Conservation (phyloP, 2,329 filamentous ascomycete species). For the Rhinocladiella similis region DNA sequence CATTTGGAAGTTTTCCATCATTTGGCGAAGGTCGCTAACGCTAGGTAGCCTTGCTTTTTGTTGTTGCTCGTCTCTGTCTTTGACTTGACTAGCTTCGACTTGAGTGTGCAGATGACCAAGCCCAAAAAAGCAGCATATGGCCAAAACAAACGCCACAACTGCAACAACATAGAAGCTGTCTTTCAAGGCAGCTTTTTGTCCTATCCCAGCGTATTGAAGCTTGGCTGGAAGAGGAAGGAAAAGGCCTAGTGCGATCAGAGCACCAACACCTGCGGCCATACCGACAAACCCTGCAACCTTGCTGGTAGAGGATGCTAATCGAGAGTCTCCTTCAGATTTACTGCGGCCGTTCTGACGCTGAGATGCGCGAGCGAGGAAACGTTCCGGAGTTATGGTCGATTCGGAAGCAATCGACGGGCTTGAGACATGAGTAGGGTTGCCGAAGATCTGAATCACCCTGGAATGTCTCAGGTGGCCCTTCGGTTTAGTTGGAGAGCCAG, state of each 20-base stretch:
- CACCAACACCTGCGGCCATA: constrained; percentile 87
- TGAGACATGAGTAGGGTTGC: constrained; percentile 40
- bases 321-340: constrained; percentile 15
- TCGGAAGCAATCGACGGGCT: constrained; percentile 60
- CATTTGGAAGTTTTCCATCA: constrained; percentile 40
- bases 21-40: constrained; percentile 3
- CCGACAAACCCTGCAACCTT: constrained; percentile 86
- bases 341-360: constrained; percentile 11
- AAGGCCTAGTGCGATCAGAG: constrained; percentile 74
- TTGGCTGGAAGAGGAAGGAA: constrained; percentile 86
- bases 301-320: constrained; percentile 47
- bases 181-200: constrained; percentile 71
- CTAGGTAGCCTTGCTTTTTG: neutral
- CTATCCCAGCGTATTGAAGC: constrained; percentile 72
- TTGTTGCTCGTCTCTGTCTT: neutral
- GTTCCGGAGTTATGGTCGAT: constrained; percentile 57
- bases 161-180: constrained; percentile 89
- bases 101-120: constrained; percentile 69
- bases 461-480: constrained; percentile 20
- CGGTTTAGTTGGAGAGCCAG: constrained; percentile 19
- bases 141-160: constrained; percentile 68
- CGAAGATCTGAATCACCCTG: constrained; percentile 1
- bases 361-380: constrained; percentile 35
- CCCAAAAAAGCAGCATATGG: constrained; percentile 75
- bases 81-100: constrained; percentile 67